Base-by-base conservation (phyloP, 768 basidiomycete species). In the Thelephora ganbajun region DNA sequence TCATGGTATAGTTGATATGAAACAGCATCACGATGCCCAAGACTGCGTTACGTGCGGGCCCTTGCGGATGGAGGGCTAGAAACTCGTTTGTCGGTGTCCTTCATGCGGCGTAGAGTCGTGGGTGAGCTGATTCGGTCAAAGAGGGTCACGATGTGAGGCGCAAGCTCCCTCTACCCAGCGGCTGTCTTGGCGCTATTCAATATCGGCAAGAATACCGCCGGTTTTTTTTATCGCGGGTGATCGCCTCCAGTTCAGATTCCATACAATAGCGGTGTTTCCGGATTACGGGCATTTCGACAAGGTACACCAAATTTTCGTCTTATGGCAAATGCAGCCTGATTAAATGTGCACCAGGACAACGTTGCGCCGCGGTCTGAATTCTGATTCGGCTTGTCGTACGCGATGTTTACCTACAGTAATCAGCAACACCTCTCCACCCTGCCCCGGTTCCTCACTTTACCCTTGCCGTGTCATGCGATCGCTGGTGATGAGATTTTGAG, bases 21-120 rank as follows among this genome's bases (percentile, higher is more conserved):
- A 13, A n/a, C 23, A 19, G 16, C 34, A 26, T 43, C 11, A 11
- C 3, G 23, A 11, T n/a, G 6, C n/a, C n/a, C n/a, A 43, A 7
- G 35, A n/a, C 19, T n/a, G 2, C 2, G 11, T 14, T 57, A 67
- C 51, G 51, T 77, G n/a, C 69, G 69, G 71, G 67, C 18, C 59
- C 78, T 14, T 71, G 65, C 13, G 89, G 89, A 16, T 80, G 84
- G 57, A 85, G 93, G 63, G 78, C 81, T 0, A 87, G 88, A 0
- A 83, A 81, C 51, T 71, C 77, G 2, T 70, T 93, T 14, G 73
- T 81, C 12, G 87, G 91, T 54, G 72, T 94, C 14, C 59, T 92
- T 4, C 89, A 78, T 52, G 90, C 88, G 0, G 64, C 63, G 18
- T 79, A 77, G 60, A 91, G 88, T 57, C 90, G 89, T 0, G 75